Conservation (phyloP, 202 grass and related monocot species). For the Musa balbisiana region DNA sequence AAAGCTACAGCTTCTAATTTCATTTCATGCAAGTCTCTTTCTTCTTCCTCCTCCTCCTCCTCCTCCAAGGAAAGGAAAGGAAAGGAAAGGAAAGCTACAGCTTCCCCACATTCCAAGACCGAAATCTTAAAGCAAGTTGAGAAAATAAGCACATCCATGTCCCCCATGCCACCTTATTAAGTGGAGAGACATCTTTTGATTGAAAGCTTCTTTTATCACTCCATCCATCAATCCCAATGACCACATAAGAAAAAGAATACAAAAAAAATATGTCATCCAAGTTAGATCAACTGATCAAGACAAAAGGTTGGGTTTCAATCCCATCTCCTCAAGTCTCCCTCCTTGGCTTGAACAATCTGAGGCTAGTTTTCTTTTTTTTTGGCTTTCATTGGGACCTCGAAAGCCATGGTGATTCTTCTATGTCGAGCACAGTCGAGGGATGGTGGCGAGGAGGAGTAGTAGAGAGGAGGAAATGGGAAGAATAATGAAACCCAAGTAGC, state of each 20-base stretch:
- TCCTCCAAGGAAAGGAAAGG: too few relatives aligned
- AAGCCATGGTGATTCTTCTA: too few relatives aligned
- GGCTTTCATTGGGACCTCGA: too few relatives aligned
- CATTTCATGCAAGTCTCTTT: too few relatives aligned
- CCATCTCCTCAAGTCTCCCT: too few relatives aligned
- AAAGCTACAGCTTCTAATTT: too few relatives aligned
- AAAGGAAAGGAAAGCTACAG: neutral
- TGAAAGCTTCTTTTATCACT: neutral
- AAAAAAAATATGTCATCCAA: neutral
- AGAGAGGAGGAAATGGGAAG: neutral
- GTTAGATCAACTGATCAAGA: neutral
- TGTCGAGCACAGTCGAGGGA: too few relatives aligned
- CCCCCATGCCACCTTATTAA: neutral
- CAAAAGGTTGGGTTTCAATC: too few relatives aligned
- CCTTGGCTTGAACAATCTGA: too few relatives aligned
- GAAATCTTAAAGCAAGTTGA: neutral
- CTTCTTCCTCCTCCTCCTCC: too few relatives aligned
- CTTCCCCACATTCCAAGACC: slow-evolving; percentile 6
- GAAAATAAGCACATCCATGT: neutral
- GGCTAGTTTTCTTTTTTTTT: too few relatives aligned
- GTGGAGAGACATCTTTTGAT: neutral
- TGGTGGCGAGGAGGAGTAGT: neutral
- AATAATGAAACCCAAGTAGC: too few relatives aligned
- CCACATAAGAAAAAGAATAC: neutral
- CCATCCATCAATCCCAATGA: neutral